These are phyloP conservation scores for Endoconidiophora polonica DNA, from an alignment of 2,329 filamentous ascomycete genomes.

Conservation along the genomic window DNA sequence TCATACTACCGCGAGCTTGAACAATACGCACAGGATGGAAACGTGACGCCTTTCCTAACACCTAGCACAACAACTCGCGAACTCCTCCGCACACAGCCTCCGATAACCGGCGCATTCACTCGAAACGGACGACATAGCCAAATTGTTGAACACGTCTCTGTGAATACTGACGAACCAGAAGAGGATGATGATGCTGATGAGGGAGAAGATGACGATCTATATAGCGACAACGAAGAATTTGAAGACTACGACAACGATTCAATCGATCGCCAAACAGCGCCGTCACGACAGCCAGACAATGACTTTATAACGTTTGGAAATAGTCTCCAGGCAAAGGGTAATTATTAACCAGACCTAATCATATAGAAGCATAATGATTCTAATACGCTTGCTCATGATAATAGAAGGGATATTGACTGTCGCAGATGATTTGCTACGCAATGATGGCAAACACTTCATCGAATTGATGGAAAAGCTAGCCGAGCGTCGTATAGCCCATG, in stretches of 20 bases:
- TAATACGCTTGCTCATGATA: slow-evolving; percentile 18
- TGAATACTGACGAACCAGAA: slow-evolving; percentile 31
- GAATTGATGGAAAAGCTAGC: slow-evolving; percentile 99
- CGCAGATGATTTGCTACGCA: slow-evolving; percentile 94
- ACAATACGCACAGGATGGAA: slow-evolving; percentile 61
- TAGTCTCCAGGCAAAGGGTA: slow-evolving; percentile 83
- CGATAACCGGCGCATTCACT: slow-evolving; percentile 39
- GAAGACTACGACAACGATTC: slow-evolving; percentile 45
- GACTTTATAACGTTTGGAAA: slow-evolving; percentile 98
- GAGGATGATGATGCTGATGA: slow-evolving; percentile 36
- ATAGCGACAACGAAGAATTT: slow-evolving; percentile 34
- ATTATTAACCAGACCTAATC: slow-evolving; percentile 16
- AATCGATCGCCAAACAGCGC: slow-evolving; percentile 38
- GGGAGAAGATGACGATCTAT: slow-evolving; percentile 37
- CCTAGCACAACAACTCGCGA: neutral
- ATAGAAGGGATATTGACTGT: slow-evolving; percentile 77
- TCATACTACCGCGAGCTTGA: slow-evolving; percentile 97
- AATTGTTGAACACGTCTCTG: slow-evolving; percentile 48
- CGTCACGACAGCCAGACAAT: slow-evolving; percentile 42
- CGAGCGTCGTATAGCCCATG: slow-evolving; percentile 89
- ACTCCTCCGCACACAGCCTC: slow-evolving; percentile 28
- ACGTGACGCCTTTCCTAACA: slow-evolving; percentile 9
- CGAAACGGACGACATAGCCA: slow-evolving; percentile 56
- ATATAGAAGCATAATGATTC: neutral
- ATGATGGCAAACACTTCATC: slow-evolving; percentile 98